Percentiles rank a stretch among this genome's conserved stretches.
Evolutionary conservation across 768 basidiomycete genomes (phyloP).

Genomic region (Suillus tomentosus): DNA sequence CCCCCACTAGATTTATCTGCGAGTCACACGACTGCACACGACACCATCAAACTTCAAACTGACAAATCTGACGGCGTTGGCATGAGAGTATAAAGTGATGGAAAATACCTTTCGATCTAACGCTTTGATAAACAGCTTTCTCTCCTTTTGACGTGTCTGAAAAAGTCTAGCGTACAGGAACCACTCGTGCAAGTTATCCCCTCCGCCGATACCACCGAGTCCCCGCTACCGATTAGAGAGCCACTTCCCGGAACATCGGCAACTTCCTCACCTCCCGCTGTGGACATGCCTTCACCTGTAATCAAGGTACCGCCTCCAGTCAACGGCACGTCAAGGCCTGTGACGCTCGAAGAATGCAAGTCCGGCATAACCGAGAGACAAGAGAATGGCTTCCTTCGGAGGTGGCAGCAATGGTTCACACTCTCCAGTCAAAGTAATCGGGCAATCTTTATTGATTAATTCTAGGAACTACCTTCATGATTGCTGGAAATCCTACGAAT

Average conservation of each 20-base stretch:
- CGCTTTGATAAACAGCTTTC: not conserved
- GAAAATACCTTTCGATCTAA: not conserved
- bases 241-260: not conserved
- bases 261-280: not conserved
- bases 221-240: not conserved
- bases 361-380: constrained; percentile 7
- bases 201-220: not conserved
- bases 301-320: not conserved
- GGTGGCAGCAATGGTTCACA: constrained; percentile 11
- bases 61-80: not conserved
- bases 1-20: not conserved
- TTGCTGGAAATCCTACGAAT: constrained; percentile 8
- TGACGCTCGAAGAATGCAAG: not conserved
- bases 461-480: constrained; percentile 1
- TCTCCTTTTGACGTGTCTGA: constrained; percentile 1
- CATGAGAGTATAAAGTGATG: constrained; percentile 7
- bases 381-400: constrained; percentile 11
- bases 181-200: too few species aligned
- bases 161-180: constrained; percentile 1
- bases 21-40: not conserved
- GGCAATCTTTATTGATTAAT: constrained; percentile 8
- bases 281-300: not conserved
- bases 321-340: not conserved
- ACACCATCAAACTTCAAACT: not conserved
- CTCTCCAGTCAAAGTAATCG: not conserved